A percentile compares a stretch with the other conserved stretches of the same genome.
Evolutionary conservation across 2,329 filamentous ascomycete genomes (phyloP).

Genomic region (Aureobasidium uvarum): DNA sequence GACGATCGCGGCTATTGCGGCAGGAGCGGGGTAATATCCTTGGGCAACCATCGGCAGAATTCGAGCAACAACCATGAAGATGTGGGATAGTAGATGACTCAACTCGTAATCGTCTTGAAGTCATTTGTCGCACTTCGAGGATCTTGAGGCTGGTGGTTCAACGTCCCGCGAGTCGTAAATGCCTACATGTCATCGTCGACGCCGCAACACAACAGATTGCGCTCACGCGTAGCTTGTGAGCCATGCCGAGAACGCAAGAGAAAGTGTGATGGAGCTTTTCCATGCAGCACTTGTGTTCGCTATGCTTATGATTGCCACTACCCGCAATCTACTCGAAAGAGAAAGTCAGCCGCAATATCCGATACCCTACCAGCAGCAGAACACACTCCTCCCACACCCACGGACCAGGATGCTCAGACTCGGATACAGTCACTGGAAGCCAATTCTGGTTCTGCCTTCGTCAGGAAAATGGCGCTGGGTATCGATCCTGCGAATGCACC

Average conservation of each 20-base stretch:
- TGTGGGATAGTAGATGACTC: background rate
- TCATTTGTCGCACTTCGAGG: background rate
- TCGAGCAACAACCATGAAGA: background rate
- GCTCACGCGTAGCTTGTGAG: constrained; percentile 37
- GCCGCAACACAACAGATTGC: constrained; percentile 14
- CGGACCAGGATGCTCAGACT: constrained; percentile 21
- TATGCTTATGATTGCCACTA: constrained; percentile 57
- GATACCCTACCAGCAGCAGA: constrained; percentile 24
- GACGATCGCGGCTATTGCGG: background rate
- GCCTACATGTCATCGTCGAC: background rate
- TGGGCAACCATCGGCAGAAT: background rate
- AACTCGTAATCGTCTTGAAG: background rate
- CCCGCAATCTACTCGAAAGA: constrained; percentile 40
- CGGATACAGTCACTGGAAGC: constrained; percentile 51
- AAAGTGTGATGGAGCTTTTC: constrained; percentile 55
- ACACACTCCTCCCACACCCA: constrained; percentile 8
- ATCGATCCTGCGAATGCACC: constrained; percentile 56
- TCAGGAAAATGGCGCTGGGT: constrained; percentile 52
- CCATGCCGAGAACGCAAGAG: constrained; percentile 57
- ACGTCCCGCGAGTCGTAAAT: background rate
- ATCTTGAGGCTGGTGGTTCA: too few species aligned
- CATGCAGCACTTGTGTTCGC: constrained; percentile 54
- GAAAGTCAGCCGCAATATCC: constrained; percentile 30
- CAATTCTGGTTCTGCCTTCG: constrained; percentile 59
- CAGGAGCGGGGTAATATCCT: background rate